Evolutionary conservation across 306 rosid genomes (phyloP).

Genomic region (Erythrophleum fordii): DNA sequence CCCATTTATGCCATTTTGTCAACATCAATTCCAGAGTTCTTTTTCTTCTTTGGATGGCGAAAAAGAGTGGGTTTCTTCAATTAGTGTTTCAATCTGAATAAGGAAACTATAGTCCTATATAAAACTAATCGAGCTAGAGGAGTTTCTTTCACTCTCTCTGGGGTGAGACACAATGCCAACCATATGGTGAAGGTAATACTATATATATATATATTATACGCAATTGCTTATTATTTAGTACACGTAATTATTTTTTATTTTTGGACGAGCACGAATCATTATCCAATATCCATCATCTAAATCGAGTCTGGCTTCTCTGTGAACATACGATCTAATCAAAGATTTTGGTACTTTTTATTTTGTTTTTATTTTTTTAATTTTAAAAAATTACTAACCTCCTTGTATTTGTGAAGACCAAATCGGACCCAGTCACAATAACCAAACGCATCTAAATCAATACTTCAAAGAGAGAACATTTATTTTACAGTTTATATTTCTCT

Average conservation of each 20-base stretch:
- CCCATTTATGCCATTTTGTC: background rate
- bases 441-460: background rate
- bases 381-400: too few relatives aligned
- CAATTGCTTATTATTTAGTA: conserved; percentile 2
- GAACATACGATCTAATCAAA: too few relatives aligned
- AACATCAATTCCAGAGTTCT: background rate
- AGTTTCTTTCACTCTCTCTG: conserved; percentile 11
- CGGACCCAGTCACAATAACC: too few relatives aligned
- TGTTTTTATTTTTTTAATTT: too few relatives aligned
- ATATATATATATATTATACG: background rate
- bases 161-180: conserved; percentile 1
- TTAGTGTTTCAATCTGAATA: background rate
- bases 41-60: background rate
- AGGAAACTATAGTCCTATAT: background rate
- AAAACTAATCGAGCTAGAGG: background rate
- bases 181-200: conserved; percentile 5
- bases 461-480: background rate
- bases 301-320: too few relatives aligned
- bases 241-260: conserved; percentile 14
- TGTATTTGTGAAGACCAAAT: too few relatives aligned
- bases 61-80: background rate
- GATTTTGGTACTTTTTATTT: too few relatives aligned
- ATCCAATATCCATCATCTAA: too few relatives aligned
- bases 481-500: background rate
- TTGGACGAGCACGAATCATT: too few relatives aligned